A percentile compares a stretch with the other conserved stretches of the same genome.
Evolutionary conservation across 2,329 filamentous ascomycete genomes (phyloP).

Genomic region (Alternaria longipes): DNA sequence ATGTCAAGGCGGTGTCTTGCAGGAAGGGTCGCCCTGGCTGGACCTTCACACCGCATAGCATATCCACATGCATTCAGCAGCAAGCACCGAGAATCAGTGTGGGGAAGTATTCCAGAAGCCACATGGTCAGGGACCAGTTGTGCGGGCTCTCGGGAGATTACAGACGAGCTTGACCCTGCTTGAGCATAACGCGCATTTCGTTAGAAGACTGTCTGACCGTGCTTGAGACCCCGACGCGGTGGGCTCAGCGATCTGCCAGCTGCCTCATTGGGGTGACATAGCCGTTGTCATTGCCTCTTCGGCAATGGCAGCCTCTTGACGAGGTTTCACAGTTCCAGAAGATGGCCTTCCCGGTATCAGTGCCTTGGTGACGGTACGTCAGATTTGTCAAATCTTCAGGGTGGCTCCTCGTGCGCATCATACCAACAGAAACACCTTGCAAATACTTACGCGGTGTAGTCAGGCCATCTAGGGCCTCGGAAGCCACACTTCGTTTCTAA

Average conservation of each 20-base stretch:
- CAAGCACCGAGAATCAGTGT: slow-evolving; percentile 37
- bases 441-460: slow-evolving; percentile 24
- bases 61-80: slow-evolving; percentile 28
- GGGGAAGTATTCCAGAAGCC: slow-evolving; percentile 44
- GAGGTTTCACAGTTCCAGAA: slow-evolving; percentile 36
- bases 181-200: slow-evolving; percentile 46
- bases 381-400: slow-evolving; percentile 27
- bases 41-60: slow-evolving; percentile 35
- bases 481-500: slow-evolving; percentile 11
- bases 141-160: slow-evolving; percentile 42
- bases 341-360: slow-evolving; percentile 19
- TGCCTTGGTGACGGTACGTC: slow-evolving; percentile 24
- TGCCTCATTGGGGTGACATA: slow-evolving; percentile 38
- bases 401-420: slow-evolving; percentile 8
- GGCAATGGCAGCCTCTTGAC: slow-evolving; percentile 36
- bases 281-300: slow-evolving; percentile 34
- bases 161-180: slow-evolving; percentile 34
- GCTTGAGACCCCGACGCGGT: slow-evolving; percentile 35
- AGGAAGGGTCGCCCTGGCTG: slow-evolving; percentile 33
- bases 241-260: slow-evolving; percentile 35
- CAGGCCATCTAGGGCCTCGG: slow-evolving; percentile 19
- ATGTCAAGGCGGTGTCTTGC: slow-evolving; percentile 31
- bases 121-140: slow-evolving; percentile 44
- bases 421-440: slow-evolving; percentile 3
- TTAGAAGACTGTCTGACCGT: slow-evolving; percentile 34